Evolutionary conservation across 805 yeast species (phyloP).

Genomic region (Candida nonsorbophila): DNA sequence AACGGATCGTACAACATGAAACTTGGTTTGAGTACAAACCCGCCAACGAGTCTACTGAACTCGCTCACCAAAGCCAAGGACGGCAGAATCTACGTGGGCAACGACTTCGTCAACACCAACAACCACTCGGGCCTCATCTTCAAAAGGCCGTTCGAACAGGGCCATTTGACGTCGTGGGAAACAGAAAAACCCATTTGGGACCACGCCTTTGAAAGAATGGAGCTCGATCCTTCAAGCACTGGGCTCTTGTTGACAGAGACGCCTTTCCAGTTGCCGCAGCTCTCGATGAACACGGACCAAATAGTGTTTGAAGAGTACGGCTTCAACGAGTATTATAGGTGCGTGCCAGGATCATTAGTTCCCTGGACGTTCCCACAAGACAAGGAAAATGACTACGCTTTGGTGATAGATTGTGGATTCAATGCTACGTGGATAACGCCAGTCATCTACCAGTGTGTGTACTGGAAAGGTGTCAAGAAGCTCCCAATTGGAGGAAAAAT

Average conservation of each 20-base stretch:
- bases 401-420: conserved; percentile 86
- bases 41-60: conserved; percentile 57
- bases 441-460: conserved; percentile 68
- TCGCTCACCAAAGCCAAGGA: conserved; percentile 72
- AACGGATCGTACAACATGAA: conserved; percentile 88
- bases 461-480: conserved; percentile 71
- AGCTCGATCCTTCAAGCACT: conserved; percentile 18
- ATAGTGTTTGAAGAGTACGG: conserved; percentile 93
- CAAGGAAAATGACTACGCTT: conserved; percentile 50
- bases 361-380: conserved; percentile 14
- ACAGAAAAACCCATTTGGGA: conserved; percentile 90
- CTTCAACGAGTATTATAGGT: conserved; percentile 62
- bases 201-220: conserved; percentile 45
- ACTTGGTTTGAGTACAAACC: conserved; percentile 21
- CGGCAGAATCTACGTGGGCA: conserved; percentile 65
- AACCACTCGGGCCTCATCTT: conserved; percentile 72
- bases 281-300: conserved; percentile 83
- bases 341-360: conserved; percentile 50
- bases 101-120: conserved; percentile 57
- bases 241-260: conserved; percentile 73
- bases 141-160: conserved; percentile 82
- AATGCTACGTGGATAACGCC: conserved; percentile 87
- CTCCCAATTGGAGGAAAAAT: conserved; percentile 85
- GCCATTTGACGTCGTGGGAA: conserved; percentile 90
- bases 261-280: conserved; percentile 74